Conservation (phyloP, 1,284 basidiomycete species). For the Leccinum griseonigrum region DNA sequence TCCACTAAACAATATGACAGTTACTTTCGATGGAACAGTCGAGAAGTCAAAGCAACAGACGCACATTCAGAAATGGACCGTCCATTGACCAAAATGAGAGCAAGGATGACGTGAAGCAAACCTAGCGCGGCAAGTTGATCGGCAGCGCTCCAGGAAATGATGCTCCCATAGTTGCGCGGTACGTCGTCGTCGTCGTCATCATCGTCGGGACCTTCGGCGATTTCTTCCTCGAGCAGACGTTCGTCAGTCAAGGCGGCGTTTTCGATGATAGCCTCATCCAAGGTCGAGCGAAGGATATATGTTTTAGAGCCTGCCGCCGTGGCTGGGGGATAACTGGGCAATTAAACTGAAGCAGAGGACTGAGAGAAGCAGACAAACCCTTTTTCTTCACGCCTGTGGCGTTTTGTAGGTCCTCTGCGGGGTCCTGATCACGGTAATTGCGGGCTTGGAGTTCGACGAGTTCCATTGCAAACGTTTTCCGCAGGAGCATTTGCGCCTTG, state of each 20-base stretch:
- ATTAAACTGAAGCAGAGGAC: not conserved
- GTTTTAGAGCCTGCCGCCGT: constrained; percentile 60
- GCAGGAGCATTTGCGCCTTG: constrained; percentile 56
- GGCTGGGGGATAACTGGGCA: constrained; percentile 35
- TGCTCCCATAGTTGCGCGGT: constrained; percentile 51
- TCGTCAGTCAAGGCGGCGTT: constrained; percentile 53
- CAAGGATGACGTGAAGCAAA: constrained; percentile 66
- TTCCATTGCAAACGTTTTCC: constrained; percentile 68
- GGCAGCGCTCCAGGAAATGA: constrained; percentile 63
- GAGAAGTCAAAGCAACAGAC: constrained; percentile 24
- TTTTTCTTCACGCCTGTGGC: constrained; percentile 58
- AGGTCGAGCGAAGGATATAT: constrained; percentile 69
- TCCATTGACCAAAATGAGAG: constrained; percentile 70
- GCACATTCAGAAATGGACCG: constrained; percentile 63
- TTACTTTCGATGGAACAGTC: constrained; percentile 5
- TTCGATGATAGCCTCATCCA: constrained; percentile 57
- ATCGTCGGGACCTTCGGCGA: constrained; percentile 39
- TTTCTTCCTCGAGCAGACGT: constrained; percentile 57
- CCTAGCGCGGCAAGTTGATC: constrained; percentile 66
- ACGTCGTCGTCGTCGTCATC: constrained; percentile 41
- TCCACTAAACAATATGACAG: constrained; percentile 41
- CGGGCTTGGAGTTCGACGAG: constrained; percentile 70
- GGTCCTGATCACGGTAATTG: constrained; percentile 50
- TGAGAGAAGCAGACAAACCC: constrained; percentile 26
- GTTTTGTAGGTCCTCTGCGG: constrained; percentile 45